Conservation (phyloP, 306 rosid species). For the Vachellia pachyceras region DNA sequence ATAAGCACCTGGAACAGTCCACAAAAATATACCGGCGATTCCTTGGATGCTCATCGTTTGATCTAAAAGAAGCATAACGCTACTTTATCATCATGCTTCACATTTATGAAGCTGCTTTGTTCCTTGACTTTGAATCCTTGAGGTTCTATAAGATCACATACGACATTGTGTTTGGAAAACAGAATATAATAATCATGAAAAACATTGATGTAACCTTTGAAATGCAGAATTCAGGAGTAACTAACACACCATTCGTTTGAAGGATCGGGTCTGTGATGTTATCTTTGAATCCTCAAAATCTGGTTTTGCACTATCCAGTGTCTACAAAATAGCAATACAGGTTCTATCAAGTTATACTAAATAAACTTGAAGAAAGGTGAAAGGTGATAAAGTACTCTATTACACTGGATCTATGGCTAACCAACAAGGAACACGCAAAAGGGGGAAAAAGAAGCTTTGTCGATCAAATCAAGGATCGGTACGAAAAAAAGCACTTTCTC, state of each 20-base stretch:
- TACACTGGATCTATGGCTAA: conserved; percentile 10
- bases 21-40: conserved; percentile 40
- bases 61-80: conserved; percentile 34
- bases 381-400: background rate
- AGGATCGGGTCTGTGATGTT: conserved; percentile 61
- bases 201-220: conserved; percentile 22
- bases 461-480: conserved; percentile 28
- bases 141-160: conserved; percentile 57
- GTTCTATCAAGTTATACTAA: conserved; percentile 2
- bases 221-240: conserved; percentile 29
- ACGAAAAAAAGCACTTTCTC: conserved; percentile 19
- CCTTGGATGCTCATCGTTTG: conserved; percentile 34
- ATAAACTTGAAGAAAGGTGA: conserved; percentile 1
- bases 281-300: conserved; percentile 57
- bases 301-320: conserved; percentile 89
- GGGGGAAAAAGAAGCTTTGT: background rate
- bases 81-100: conserved; percentile 38
- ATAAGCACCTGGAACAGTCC: conserved; percentile 38
- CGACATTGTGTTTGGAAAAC: background rate
- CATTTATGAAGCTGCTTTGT: conserved; percentile 49
- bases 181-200: conserved; percentile 22
- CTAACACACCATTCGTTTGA: conserved; percentile 83
- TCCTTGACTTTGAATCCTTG: conserved; percentile 58
- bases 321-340: conserved; percentile 48
- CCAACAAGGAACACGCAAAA: background rate